Evolutionary conservation across 75 land plant genomes (phyloP).

Genomic region (Sequoiadendron giganteum): DNA sequence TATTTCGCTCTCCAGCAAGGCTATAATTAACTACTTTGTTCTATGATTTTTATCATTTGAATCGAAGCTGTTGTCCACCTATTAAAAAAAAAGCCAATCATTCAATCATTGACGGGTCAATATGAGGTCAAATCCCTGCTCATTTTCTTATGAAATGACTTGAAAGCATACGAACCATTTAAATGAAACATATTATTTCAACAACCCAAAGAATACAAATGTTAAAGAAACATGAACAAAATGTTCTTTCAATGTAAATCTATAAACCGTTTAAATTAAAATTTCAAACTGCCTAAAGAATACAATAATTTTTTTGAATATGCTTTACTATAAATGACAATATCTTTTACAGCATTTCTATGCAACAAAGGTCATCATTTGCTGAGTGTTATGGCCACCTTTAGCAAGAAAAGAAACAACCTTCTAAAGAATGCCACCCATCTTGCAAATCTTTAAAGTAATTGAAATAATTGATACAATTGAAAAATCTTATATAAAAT

Average conservation of each 20-base stretch:
- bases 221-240: not conserved
- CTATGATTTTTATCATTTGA: not conserved
- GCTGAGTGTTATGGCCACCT: not conserved
- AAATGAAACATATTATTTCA: not conserved
- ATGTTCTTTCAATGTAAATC: not conserved
- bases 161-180: not conserved
- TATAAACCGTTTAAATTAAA: not conserved
- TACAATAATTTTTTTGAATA: no score
- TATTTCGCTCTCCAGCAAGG: not conserved
- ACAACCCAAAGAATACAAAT: not conserved
- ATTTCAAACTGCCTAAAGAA: no score
- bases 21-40: not conserved
- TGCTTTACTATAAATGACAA: no score
- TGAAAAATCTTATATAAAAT: no score
- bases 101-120: not conserved
- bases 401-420: no score
- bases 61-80: not conserved
- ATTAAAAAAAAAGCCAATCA: not conserved
- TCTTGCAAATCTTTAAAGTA: no score
- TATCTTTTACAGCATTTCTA: no score
- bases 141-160: not conserved
- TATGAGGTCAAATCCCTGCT: not conserved
- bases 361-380: no score
- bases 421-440: no score
- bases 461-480: no score